Conservation (phyloP, 202 grass and related monocot species). For the Panicum virgatum region DNA sequence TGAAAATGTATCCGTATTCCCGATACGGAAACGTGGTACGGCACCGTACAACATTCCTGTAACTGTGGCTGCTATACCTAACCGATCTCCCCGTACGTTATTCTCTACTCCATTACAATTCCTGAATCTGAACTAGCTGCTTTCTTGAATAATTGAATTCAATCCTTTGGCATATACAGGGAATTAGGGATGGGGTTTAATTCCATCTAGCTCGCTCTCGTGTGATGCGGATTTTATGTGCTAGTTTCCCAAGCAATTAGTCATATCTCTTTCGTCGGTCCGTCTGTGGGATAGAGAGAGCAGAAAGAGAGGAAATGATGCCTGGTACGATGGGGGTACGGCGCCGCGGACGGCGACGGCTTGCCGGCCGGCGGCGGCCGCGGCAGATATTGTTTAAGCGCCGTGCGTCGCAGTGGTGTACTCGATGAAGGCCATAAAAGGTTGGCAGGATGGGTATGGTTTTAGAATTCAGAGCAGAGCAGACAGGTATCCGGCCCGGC, state of each 20-base stretch:
- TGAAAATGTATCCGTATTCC: too few species aligned
- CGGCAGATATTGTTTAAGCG: constrained; percentile 8
- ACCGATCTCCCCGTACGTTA: neutral
- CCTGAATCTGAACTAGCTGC: neutral
- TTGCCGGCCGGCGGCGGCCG: neutral
- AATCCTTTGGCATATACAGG: too few species aligned
- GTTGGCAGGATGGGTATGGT: neutral
- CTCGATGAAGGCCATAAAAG: neutral
- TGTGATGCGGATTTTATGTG: neutral
- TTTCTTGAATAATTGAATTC: too few species aligned
- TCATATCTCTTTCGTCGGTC: neutral
- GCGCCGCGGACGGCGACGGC: constrained; percentile 22
- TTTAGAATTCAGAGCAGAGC: neutral
- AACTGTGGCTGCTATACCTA: too few species aligned
- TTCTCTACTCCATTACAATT: neutral
- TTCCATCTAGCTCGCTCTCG: neutral
- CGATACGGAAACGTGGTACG: too few species aligned
- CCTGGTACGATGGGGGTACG: neutral
- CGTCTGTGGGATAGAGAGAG: neutral
- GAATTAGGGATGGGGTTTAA: too few species aligned
- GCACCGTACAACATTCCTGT: too few species aligned
- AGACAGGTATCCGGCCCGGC: neutral
- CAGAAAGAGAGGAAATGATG: neutral
- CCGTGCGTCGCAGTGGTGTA: neutral
- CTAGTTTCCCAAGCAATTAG: neutral